Conservation (phyloP, 345 rosid genomes). For the Aquilaria sinensis region DNA sequence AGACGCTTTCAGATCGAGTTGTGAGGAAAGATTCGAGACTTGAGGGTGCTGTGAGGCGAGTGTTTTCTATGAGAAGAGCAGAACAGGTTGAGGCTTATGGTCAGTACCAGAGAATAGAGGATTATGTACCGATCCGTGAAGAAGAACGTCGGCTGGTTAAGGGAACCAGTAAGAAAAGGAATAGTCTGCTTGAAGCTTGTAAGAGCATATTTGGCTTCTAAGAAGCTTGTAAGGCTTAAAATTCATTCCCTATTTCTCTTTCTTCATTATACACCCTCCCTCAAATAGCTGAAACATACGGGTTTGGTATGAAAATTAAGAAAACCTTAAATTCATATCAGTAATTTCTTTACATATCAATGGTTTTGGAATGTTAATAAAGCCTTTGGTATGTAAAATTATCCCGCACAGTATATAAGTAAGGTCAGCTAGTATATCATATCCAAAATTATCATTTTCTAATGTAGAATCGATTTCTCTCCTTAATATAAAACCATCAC, state of each 20-base stretch:
- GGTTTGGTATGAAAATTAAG: too few species aligned
- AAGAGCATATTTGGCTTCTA: conserved; percentile 10
- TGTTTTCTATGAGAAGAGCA: conserved; percentile 9
- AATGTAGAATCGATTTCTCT: too few species aligned
- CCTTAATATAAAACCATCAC: too few species aligned
- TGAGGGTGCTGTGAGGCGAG: conserved; percentile 10
- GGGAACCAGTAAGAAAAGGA: conserved; percentile 1
- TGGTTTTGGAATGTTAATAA: too few species aligned
- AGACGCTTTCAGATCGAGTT: conserved; percentile 9
- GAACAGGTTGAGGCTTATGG: not conserved
- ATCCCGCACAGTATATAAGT: too few species aligned
- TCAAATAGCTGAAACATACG: too few species aligned
- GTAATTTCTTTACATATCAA: too few species aligned
- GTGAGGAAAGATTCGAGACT: not conserved
- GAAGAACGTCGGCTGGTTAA: not conserved
- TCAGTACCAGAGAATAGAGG: conserved; percentile 8
- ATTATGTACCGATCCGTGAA: not conserved
- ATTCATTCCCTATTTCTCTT: not conserved
- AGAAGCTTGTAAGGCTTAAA: not conserved
- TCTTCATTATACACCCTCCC: not conserved
- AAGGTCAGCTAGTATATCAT: too few species aligned
- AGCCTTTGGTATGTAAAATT: too few species aligned
- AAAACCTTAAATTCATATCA: too few species aligned
- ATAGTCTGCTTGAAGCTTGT: conserved; percentile 11
- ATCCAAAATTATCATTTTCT: too few species aligned